Base-by-base conservation (phyloP, 495 filamentous ascomycete genomes). In the Trichoderma asperelloides region DNA sequence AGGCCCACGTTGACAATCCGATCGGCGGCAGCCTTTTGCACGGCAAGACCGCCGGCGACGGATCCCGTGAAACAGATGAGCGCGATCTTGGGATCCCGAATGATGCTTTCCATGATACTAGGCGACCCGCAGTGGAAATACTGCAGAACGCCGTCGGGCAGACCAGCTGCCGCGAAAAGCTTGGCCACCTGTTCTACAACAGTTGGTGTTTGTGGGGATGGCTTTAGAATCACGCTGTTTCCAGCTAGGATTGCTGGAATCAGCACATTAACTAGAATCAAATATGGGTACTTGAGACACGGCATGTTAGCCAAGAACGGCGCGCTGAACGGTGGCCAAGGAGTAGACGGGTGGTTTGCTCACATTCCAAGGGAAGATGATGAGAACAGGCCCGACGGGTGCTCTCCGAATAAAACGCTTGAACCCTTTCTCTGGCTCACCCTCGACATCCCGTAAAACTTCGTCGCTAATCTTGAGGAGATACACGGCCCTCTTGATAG, bases 281-380 rank as follows among this genome's bases (percentile, higher is more conserved):
- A 80, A 72, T 96, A 97, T 15, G 93, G 93, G 73, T 97, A 97
- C 92, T 96, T 13, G 25, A 15, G 41, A 57, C 47, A 65, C 16
- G 67, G 21, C 23, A n/a, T 21, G 47, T 51, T 51, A 51, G 21
- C 55, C 16, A 51, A 21, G 12, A 55, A 33, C n/a, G 0, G 23
- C 39, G 57, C 43, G 39, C 11, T 3, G 16, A 60, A 16, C 0
- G 23, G 65, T 68, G 64, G 28, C 64, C 27, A 23, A 37, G 55
- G 23, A 62, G 6, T 30, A 28, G 39, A 0, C 9, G 37, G 9
- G 49, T 15, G 57, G 39, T 47, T 65, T 23, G 82, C 89, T 77
- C 77, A 93, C 92, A 75, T 97, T 97, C 93, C 93, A 97, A 15
- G 93, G 90, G 78, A 97, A 97, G 66, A 97, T 85, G 70, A 96